Evolutionary conservation across 2,329 filamentous ascomycete species (phyloP).

Genomic region (Tolypocladium endophyticum): DNA sequence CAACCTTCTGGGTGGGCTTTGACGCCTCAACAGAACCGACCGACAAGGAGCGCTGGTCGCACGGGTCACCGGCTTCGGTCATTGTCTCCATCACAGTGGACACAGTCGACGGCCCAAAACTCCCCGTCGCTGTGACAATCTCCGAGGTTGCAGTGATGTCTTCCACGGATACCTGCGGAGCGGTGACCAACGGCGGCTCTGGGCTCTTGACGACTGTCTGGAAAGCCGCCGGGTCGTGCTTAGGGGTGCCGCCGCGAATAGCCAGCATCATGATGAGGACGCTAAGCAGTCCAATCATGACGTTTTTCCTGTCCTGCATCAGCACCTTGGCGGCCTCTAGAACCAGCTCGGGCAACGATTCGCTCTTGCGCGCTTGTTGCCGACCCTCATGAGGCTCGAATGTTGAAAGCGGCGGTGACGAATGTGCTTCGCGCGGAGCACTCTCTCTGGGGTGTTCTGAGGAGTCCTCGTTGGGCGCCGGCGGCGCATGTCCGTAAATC

Average conservation of each 20-base stretch:
- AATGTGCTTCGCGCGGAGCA: constrained; percentile 5
- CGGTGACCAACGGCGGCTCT: background rate
- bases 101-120: background rate
- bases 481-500: constrained; percentile 35
- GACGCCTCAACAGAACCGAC: background rate
- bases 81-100: background rate
- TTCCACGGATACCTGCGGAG: background rate
- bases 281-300: constrained; percentile 44
- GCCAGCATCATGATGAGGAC: constrained; percentile 43
- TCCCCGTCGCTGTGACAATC: background rate
- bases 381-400: constrained; percentile 20
- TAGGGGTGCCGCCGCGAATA: constrained; percentile 17
- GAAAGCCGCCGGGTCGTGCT: constrained; percentile 13
- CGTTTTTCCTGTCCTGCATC: constrained; percentile 47
- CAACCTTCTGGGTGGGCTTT: background rate
- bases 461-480: constrained; percentile 5
- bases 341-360: constrained; percentile 43
- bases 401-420: constrained; percentile 11
- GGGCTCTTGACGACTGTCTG: constrained; percentile 12
- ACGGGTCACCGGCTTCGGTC: constrained; percentile 10
- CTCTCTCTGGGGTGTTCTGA: constrained; percentile 4
- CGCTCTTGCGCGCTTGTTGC: constrained; percentile 23
- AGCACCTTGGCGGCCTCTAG: constrained; percentile 42
- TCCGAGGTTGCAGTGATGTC: background rate
- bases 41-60: constrained; percentile 9